Base-by-base conservation (phyloP, 2,329 filamentous ascomycete genomes). In the Dendryphion nanum region DNA sequence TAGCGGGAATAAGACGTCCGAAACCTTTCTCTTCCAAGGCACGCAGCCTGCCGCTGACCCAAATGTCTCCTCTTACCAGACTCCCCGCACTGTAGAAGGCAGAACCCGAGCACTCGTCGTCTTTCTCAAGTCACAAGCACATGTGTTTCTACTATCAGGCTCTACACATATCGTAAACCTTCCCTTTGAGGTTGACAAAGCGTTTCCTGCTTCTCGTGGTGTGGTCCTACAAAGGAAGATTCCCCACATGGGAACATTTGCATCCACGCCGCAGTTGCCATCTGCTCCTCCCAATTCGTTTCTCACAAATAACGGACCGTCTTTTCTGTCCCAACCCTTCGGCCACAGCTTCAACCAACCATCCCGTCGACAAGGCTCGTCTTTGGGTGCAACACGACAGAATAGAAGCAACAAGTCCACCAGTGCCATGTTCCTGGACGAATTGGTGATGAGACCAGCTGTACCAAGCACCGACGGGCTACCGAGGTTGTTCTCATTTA, bases 151-250 rank as follows among this genome's bases (percentile, higher is more conserved):
- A 61, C 77, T 97, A 24, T 81, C 86, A 2, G 91, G 91, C 15
- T 83, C 88, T 21, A 93, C 81, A 59, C 87, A 98, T 75, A 81
- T 95, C 41, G 77, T 97, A 33, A 89, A 95, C 62, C 81, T 98
- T 58, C 91, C 91, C 2, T 98, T 98, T 59, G 90, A 97, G 67
- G 86, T 96, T 29, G 89, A 95, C 59, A 81, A 81, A 37, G 89
- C 87, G 19, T 88, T 90, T 63, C 82, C 91, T 23, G 86, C 87
- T 10, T 86, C 89, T 5, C 76, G 81, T 20, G 93, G 93, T 18
- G 76, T 97, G 34, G 77, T 98, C 15, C 80, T 98, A 40, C 91
- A 97, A 66, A 78, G 90, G 44, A 95, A 85, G 59, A 73, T 83
- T 29, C 75, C 73, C 70, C 41, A 78, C 73, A 19, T 73, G 70